Base-by-base conservation (phyloP, 2,329 filamentous ascomycete genomes). In the Hymenoscyphus fructigenus region DNA sequence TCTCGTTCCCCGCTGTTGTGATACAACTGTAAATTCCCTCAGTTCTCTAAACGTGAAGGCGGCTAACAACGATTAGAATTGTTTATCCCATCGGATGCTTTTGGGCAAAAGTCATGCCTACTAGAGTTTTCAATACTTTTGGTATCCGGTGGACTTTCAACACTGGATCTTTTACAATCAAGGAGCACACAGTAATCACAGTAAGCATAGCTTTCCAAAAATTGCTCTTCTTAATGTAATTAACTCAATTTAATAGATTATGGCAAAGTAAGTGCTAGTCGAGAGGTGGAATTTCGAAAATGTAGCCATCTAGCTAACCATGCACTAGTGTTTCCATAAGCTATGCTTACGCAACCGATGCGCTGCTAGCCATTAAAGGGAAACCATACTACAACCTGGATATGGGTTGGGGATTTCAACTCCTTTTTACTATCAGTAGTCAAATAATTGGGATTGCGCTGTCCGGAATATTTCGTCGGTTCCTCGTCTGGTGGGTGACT, bases 171-270 rank as follows among this genome's bases (percentile, higher is more conserved):
- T 90, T 90, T 76, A 90, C 88, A 70, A 82, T 88, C 74, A 90
- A 90, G 76, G 88, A 90, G 72, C 88, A 90, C 74, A 77, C 85
- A 56, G 83, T 90, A 65, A 88, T 90, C 62, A 84, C 86, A n/a
- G 84, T 88, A 64, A 61, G 57, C 36, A 2, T 23, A n/a, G 4
- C 36, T 32, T 29, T 28, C 17, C 23, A 7, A 20, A 5, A n/a
- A 10, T 5, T 15, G 6, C 28, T 36, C 57, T 56, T 88, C 85
- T 64, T 5, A 29, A 53, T 3, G 56, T 32, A 17, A 12, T 41
- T 50, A 29, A 57, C 28, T 9, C 14, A 32, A 20, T 34, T 4
- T 14, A 14, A 61, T 26, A 69, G 67, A 60, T 70, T n/a, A 70
- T 70, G 67, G 55, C 69, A 5, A 70, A 66, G 68, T 69, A 62